Evolutionary conservation across 805 yeast species (phyloP), one percentile per base, ranked within the genome.

Genomic region (Suhomyces xylopsoci): DNA sequence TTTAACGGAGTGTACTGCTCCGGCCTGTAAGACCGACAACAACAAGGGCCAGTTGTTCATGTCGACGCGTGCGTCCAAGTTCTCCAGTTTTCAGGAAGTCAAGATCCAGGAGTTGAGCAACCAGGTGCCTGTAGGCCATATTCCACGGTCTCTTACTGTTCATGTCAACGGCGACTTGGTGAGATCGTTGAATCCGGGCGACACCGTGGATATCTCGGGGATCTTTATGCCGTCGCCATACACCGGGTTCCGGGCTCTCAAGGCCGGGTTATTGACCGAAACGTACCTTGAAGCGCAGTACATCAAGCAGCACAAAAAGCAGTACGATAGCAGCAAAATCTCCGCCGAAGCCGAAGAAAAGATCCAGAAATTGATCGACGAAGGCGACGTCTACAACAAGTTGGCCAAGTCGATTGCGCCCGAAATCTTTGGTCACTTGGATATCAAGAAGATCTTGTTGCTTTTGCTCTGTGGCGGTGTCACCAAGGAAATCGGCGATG

Each of bases 51-150:
- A 90, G 73, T 77, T 94, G 49, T 90, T 88, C 68, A 88, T 92
- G 83, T 83, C 93, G 45, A 91, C 98, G 10, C 82, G 99, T 62
- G 99, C 99, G 2, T 91, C 97, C 30, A 94, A 94, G 71, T 94
- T 96, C 64, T 80, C 87, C 51, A 89, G 97, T 6, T 94, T 92
- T 79, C 99, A 94, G 74, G 99, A 94, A 63, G 94, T 92, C 51
- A 87, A 90, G 63, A 80, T 94, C 56, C 99, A 94, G 75, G 99
- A 94, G 71, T 76, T 93, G 66, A 89, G 98, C 4, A 86, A 87
- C 58, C 99, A 94, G 73, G 99, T 94, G 15, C 99, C 99, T 0
- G 93, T 92, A 26, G 99, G 99, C 50, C 97, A 93, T 69, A 94
- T 94, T 57, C 99, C 99, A 47, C 82, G 99, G 63, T 74, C 90